Conservation (phyloP, 1,284 basidiomycete species). For the Ceratobasidium sp. region DNA sequence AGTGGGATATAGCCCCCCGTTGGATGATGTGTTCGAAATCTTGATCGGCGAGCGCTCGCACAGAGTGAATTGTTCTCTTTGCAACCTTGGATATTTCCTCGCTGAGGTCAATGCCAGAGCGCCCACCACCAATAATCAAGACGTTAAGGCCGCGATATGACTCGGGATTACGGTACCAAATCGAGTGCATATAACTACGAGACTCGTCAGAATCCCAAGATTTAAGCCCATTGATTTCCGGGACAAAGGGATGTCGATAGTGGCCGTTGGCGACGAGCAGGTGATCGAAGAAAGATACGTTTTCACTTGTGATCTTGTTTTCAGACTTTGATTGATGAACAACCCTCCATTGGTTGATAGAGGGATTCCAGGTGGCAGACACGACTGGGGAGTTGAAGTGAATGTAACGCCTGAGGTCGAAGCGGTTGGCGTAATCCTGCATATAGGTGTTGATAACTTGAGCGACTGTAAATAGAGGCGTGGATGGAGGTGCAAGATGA, state of each 20-base stretch:
- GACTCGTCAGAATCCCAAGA: constrained; percentile 58
- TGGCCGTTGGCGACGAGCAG: constrained; percentile 79
- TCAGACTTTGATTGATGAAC: constrained; percentile 37
- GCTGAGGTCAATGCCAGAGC: constrained; percentile 73
- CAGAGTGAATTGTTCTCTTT: constrained; percentile 66
- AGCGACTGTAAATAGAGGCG: constrained; percentile 72
- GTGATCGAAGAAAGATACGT: constrained; percentile 62
- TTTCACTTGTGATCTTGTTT: not conserved
- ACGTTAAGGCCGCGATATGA: constrained; percentile 59
- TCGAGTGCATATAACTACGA: constrained; percentile 67
- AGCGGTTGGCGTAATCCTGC: constrained; percentile 66
- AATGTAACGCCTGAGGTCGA: constrained; percentile 66
- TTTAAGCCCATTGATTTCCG: constrained; percentile 66
- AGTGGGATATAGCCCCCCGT: constrained; percentile 27
- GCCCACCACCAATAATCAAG: constrained; percentile 75
- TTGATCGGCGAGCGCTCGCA: constrained; percentile 47
- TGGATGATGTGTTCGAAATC: constrained; percentile 31
- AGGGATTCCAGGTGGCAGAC: constrained; percentile 53
- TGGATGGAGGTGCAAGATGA: constrained; percentile 72
- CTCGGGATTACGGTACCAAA: constrained; percentile 70
- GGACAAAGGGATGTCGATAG: constrained; percentile 69
- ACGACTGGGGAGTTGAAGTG: constrained; percentile 55
- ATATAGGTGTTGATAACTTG: constrained; percentile 69
- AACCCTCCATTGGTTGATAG: constrained; percentile 61
- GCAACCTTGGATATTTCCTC: constrained; percentile 59